Evolutionary conservation across 352 stramenopile genomes (phyloP).

Genomic region (Pythium insidiosum): DNA sequence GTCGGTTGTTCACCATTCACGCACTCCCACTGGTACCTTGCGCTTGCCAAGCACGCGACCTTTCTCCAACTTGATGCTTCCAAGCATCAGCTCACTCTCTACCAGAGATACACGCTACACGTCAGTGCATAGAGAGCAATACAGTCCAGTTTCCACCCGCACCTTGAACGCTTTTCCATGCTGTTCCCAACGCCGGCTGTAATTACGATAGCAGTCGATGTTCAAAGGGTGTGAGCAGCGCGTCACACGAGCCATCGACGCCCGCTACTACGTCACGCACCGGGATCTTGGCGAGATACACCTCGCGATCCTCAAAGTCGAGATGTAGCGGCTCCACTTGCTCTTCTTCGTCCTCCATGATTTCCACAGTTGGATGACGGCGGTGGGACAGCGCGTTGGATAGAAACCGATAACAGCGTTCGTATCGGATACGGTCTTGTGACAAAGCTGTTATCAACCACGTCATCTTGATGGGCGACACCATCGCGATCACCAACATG

Average conservation of each 20-base stretch:
- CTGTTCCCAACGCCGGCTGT: conserved; percentile 57
- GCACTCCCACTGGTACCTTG: conserved; percentile 28
- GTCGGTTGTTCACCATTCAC: neutral
- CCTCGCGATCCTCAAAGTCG: conserved; percentile 80
- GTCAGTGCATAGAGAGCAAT: no score
- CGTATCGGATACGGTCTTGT: no score
- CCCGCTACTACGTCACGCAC: no score
- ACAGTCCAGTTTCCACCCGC: no score
- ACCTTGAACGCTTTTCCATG: conserved; percentile 84
- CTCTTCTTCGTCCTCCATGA: conserved; percentile 84
- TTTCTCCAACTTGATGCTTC: conserved; percentile 81
- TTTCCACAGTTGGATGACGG: no score
- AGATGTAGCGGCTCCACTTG: conserved; percentile 87
- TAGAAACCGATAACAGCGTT: no score
- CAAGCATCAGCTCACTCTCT: conserved; percentile 83
- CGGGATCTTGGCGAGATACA: conserved; percentile 84
- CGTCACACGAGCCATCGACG: no score
- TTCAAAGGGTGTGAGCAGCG: conserved; percentile 1
- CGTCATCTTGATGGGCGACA: no score
- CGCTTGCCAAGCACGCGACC: conserved; percentile 54
- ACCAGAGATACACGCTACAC: neutral
- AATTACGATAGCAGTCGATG: no score
- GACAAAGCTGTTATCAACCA: no score
- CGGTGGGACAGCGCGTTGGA: no score
- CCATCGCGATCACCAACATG: no score